Base-by-base conservation (phyloP, 176 grass and related monocot genomes). In the Musa acuminata region DNA sequence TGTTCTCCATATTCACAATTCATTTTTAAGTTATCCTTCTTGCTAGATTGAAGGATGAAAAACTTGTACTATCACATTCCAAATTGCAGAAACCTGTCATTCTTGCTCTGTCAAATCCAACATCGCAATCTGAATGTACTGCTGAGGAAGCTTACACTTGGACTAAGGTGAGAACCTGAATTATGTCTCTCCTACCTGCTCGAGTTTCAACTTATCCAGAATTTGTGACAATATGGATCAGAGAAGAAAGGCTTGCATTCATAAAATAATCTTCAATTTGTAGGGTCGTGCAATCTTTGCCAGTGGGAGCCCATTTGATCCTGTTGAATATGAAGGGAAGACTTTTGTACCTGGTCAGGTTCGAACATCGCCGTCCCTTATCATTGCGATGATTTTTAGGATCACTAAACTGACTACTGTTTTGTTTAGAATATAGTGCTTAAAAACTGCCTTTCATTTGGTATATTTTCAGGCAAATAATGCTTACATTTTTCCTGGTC, bases 401-500 rank as follows among this genome's bases (percentile, higher is more conserved):
- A 8, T 22, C 82, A 29, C 29, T 79, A 35, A 27, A n/a, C 63
- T 85, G 58, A 91, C 73, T 81, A 14, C 22, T 21, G 26, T 16
- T 65, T 51, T 55, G 9, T 17, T 52, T 81, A 53, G 20, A n/a
- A 19, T 14, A 49, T 13, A 12, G 11, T 49, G 67, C 67, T 69
- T 48, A 50, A 69, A 24, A 65, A 81, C 83, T 55, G 1, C 35
- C 6, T 71, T 4, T 23, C 13, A 27, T 63, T 12, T n/a, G 5
- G 19, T 43, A 43, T 43, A 43, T 21, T 79, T 78, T 51, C 69
- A 99, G 96, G 63, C 96, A 14, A 99, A 99, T 75, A 99, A 99
- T 86, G 96, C 96, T 51, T 99, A 99, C 83, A 86, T 99, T 80
- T 99, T 99, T 85, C 96, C 96, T 70, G 96, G 96, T 79, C 76